Percentiles rank a stretch among this genome's conserved stretches.
These are phyloP conservation scores for Cryptococcus jaspeensis DNA, from an alignment of 1,284 basidiomycete species.

Conservation along the genomic window DNA sequence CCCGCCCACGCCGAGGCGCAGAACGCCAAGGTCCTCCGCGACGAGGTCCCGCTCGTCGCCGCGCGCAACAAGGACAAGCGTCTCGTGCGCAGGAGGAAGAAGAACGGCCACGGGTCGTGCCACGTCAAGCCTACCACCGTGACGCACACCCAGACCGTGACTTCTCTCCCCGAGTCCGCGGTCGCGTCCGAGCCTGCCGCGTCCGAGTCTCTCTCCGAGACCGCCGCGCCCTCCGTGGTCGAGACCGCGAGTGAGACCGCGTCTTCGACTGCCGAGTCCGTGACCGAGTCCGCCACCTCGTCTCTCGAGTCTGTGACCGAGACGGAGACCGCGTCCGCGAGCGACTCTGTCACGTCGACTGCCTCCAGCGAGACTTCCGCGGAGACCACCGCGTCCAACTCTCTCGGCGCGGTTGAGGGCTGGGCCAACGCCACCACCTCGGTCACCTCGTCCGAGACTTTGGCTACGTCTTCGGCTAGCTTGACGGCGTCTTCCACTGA, in stretches of 20 bases:
- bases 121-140: conserved; percentile 21
- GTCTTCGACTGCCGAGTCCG: no score
- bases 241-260: no score
- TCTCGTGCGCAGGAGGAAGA: conserved; percentile 26
- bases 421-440: conserved; percentile 14
- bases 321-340: not conserved
- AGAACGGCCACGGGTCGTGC: conserved; percentile 20
- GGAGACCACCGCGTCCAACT: conserved; percentile 1
- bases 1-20: not conserved
- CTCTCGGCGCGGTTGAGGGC: conserved; percentile 9
- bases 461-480: not conserved
- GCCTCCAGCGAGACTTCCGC: conserved; percentile 1
- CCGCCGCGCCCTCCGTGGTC: no score
- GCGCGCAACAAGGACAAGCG: conserved; percentile 25
- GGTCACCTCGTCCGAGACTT: conserved; percentile 11
- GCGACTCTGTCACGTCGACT: not conserved
- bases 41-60: conserved; percentile 2
- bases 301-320: no score
- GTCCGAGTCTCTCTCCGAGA: not conserved
- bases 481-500: not conserved
- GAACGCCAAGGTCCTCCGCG: conserved; percentile 6
- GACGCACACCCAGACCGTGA: not conserved
- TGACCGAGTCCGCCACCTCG: no score
- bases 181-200: conserved; percentile 1
- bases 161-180: not conserved